Percentiles rank a stretch among this genome's conserved stretches.
Evolutionary conservation across 306 rosid genomes (phyloP).

Genomic region (Lathyrus oleraceus): DNA sequence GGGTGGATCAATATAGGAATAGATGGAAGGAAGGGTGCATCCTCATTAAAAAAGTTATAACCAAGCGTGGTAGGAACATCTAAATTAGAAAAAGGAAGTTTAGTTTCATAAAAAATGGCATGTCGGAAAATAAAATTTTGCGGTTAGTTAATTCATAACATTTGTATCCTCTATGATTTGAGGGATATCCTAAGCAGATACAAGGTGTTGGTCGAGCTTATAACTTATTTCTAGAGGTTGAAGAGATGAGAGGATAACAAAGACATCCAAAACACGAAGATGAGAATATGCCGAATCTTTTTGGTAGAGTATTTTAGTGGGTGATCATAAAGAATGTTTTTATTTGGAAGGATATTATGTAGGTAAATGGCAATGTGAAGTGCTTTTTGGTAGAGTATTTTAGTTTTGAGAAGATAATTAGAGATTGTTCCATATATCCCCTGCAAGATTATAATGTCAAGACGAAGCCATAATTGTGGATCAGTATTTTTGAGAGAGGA

Average conservation of each 20-base stretch:
- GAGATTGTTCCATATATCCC: too few species aligned
- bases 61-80: background rate
- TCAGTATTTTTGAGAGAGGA: too few species aligned
- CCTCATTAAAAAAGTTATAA: too few species aligned
- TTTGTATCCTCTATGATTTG: background rate
- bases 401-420: too few species aligned
- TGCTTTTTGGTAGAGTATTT: too few species aligned
- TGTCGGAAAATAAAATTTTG: background rate
- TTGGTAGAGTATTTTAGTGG: background rate
- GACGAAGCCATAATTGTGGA: too few species aligned
- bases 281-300: background rate
- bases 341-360: too few species aligned
- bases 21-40: background rate
- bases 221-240: too few species aligned
- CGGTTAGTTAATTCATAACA: background rate
- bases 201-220: background rate
- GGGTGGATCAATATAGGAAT: background rate
- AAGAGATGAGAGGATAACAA: background rate
- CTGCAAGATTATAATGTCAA: too few species aligned
- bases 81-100: background rate
- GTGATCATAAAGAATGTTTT: too few species aligned
- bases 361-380: too few species aligned
- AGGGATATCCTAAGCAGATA: background rate
- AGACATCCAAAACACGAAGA: background rate
- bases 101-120: background rate